Percentiles rank a stretch among this genome's conserved stretches.
These are phyloP conservation scores for Kurtzmaniella cleridarum DNA, from an alignment of 805 yeast species.

Conservation along the genomic window DNA sequence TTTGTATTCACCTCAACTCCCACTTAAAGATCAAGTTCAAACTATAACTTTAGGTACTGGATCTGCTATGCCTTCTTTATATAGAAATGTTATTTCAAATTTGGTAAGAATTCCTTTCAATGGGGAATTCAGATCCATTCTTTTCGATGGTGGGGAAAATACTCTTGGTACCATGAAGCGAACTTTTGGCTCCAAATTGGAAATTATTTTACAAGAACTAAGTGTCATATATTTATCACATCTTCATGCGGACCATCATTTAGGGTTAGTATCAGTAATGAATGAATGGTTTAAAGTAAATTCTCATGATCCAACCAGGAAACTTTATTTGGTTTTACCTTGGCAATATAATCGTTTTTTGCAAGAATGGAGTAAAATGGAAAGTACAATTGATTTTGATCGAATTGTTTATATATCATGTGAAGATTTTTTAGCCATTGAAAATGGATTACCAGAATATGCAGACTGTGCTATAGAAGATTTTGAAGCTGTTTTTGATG, in stretches of 20 bases:
- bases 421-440: conserved; percentile 45
- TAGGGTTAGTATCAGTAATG: conserved; percentile 72
- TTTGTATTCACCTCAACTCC: conserved; percentile 8
- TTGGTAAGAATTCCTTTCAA: conserved; percentile 62
- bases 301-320: conserved; percentile 16
- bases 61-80: conserved; percentile 79
- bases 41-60: conserved; percentile 87
- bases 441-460: conserved; percentile 26
- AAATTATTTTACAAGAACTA: conserved; percentile 52
- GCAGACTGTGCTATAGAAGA: conserved; percentile 20
- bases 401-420: conserved; percentile 52
- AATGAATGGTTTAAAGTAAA: conserved; percentile 57
- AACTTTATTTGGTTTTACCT: conserved; percentile 64
- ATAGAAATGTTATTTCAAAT: conserved; percentile 81
- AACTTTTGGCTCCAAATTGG: conserved; percentile 42
- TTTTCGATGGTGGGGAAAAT: conserved; percentile 95
- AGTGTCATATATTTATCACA: conserved; percentile 72
- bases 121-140: conserved; percentile 36
- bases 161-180: conserved; percentile 71
- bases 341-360: conserved; percentile 67
- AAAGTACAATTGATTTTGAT: conserved; percentile 30
- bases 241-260: conserved; percentile 94
- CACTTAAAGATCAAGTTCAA: conserved; percentile 52
- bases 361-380: conserved; percentile 59
- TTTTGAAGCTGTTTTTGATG: conserved; percentile 23